These are phyloP conservation scores for Yarrowia divulgata DNA, from an alignment of 805 yeast species.

Conservation along the genomic window DNA sequence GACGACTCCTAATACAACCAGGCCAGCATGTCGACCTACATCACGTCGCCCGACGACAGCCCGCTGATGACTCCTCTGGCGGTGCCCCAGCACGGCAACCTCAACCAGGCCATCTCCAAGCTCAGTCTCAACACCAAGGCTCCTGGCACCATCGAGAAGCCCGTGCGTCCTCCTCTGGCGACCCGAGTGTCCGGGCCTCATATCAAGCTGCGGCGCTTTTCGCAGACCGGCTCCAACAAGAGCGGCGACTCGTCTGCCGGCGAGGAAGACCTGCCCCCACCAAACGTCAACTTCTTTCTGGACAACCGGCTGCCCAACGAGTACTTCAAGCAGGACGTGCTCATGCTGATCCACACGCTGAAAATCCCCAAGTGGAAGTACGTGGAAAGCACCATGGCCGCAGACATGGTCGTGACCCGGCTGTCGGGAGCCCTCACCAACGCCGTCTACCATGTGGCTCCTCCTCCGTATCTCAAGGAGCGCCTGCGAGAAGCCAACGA, in stretches of 20 bases:
- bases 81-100: constrained; percentile 16
- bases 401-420: constrained; percentile 63
- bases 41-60: constrained; percentile 18
- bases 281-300: constrained; percentile 44
- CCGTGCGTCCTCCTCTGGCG: constrained; percentile 31
- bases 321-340: constrained; percentile 81
- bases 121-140: constrained; percentile 35
- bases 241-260: constrained; percentile 40
- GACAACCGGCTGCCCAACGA: constrained; percentile 69
- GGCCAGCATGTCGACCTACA: too few species aligned
- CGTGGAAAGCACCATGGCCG: constrained; percentile 52
- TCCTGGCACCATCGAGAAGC: constrained; percentile 23
- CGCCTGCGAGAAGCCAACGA: constrained; percentile 46
- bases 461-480: constrained; percentile 54
- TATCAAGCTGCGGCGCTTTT: constrained; percentile 35
- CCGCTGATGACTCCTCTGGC: constrained; percentile 32
- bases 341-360: constrained; percentile 67
- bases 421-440: constrained; percentile 95
- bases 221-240: constrained; percentile 3
- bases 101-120: constrained; percentile 30
- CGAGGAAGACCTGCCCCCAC: constrained; percentile 53
- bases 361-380: constrained; percentile 82
- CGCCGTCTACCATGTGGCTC: constrained; percentile 79
- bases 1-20: too few species aligned
- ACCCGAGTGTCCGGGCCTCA: constrained; percentile 30